Conservation (phyloP, 805 yeast species). For the Ogataea trehaloabstinens region DNA sequence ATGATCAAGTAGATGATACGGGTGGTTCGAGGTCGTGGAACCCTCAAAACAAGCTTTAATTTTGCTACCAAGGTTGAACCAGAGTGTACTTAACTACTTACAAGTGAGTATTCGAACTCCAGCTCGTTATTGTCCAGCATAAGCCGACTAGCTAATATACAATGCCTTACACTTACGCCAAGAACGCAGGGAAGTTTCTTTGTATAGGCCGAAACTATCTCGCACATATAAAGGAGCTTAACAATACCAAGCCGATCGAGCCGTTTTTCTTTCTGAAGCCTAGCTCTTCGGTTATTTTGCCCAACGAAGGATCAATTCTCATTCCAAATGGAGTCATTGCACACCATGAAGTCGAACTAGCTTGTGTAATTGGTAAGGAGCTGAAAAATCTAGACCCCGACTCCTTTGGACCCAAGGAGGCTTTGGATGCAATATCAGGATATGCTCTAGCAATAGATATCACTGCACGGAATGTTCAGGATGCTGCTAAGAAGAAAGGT, state of each 20-base stretch:
- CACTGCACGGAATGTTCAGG: constrained; percentile 95
- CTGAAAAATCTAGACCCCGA: constrained; percentile 59
- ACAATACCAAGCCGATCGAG: constrained; percentile 74
- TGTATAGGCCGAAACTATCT: constrained; percentile 97
- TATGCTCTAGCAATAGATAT: constrained; percentile 88
- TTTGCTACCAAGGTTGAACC: too few species aligned
- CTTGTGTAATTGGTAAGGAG: constrained; percentile 64
- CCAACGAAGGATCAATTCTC: constrained; percentile 70
- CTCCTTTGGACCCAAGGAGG: constrained; percentile 59
- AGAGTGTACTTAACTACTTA: too few species aligned
- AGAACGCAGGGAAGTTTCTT: constrained; percentile 70
- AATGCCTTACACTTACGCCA: constrained; percentile 53
- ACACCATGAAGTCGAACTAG: constrained; percentile 94
- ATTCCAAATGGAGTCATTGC: constrained; percentile 78
- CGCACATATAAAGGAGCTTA: constrained; percentile 91
- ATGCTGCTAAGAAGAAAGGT: constrained; percentile 89
- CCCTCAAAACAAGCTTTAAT: too few species aligned
- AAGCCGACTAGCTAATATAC: too few species aligned
- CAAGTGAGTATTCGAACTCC: too few species aligned
- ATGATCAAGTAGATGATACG: too few species aligned
- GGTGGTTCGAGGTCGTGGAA: too few species aligned
- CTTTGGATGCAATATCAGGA: constrained; percentile 77
- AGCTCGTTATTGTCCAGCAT: too few species aligned
- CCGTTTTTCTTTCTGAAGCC: constrained; percentile 96
- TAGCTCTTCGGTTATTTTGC: constrained; percentile 67